These are phyloP conservation scores for Cnidoscolus chayamansa DNA, from an alignment of 441 rosid species.

Conservation along the genomic window DNA sequence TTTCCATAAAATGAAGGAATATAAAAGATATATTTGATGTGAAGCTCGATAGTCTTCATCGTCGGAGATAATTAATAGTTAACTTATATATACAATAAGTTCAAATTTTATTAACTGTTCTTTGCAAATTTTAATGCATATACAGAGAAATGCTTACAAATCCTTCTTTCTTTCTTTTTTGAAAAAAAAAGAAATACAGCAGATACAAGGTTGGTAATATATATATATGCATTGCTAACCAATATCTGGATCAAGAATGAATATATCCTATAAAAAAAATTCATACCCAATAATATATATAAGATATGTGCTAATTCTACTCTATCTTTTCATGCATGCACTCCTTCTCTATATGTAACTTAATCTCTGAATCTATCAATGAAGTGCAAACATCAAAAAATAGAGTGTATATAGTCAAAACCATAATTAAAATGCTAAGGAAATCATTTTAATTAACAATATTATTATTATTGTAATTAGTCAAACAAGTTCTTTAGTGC, in stretches of 20 bases:
- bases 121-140: no score
- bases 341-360: not conserved
- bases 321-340: conserved; percentile 29
- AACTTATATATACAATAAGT: no score
- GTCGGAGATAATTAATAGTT: no score
- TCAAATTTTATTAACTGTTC: no score
- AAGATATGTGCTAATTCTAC: not conserved
- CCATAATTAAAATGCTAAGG: not conserved
- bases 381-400: conserved; percentile 30
- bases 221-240: no score
- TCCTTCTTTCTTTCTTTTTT: no score
- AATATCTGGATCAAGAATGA: not conserved
- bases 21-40: no score
- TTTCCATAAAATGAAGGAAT: no score
- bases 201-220: no score
- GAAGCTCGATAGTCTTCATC: no score
- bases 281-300: not conserved
- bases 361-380: not conserved
- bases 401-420: conserved; percentile 13
- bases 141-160: no score
- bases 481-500: conserved; percentile 75
- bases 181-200: no score
- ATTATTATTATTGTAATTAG: not conserved
- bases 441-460: not conserved
- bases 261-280: not conserved